phyloP scores from a whole-genome alignment of 2,329 filamentous ascomycete genomes.

The Scytalidium lignicola region DNA sequence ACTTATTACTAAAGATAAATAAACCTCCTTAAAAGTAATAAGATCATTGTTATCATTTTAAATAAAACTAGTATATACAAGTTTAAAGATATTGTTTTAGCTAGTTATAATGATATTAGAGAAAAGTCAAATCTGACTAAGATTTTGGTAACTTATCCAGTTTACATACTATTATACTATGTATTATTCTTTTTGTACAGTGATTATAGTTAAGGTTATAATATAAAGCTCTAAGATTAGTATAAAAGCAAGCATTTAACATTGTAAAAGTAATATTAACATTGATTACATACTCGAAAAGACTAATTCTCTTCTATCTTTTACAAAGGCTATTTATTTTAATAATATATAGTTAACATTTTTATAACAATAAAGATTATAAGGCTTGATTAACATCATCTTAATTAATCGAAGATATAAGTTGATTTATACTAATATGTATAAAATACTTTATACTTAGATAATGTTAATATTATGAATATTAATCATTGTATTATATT shows the following conservation, averaged over 20 bases:
- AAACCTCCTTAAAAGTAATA: background rate
- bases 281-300: background rate
- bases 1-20: background rate
- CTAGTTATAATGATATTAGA: background rate
- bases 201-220: background rate
- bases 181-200: background rate
- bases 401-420: background rate
- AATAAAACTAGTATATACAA: background rate
- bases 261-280: background rate
- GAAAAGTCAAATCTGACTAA: background rate
- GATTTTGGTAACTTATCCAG: background rate
- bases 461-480: background rate
- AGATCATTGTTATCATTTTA: background rate
- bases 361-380: background rate
- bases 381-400: background rate
- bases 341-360: background rate
- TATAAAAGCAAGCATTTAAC: background rate
- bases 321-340: background rate
- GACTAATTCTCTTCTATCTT: background rate
- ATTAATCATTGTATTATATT: background rate
- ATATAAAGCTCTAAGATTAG: background rate
- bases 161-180: background rate
- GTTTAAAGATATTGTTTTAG: background rate
- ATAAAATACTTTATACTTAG: background rate
- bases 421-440: background rate